phyloP scores from a whole-genome alignment of 208 protist species.

The Trypanosomatidae sp. region DNA sequence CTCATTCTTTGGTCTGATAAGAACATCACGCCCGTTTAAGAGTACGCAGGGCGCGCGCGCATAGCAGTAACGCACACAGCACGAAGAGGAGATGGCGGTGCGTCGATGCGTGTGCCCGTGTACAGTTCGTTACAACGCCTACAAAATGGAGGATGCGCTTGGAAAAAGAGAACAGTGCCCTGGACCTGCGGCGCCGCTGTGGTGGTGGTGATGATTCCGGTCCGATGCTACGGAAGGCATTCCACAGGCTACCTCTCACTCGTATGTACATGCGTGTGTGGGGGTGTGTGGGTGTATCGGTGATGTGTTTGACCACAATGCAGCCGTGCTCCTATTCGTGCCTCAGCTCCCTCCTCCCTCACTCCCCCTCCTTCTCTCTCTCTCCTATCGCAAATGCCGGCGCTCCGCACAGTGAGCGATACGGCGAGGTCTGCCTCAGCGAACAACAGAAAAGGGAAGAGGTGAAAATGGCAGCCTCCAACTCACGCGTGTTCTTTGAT shows the following conservation, averaged over 20 bases:
- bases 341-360: neutral
- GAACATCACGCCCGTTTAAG: too few species aligned
- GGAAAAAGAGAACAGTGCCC: neutral
- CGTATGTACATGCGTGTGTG: neutral
- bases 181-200: neutral
- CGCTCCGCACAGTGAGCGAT: neutral
- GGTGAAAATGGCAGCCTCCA: conserved; percentile 14
- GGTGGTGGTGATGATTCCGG: neutral
- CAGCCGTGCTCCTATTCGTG: neutral
- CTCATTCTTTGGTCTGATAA: too few species aligned
- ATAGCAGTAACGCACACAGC: too few species aligned
- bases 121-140: too few species aligned
- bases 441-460: neutral
- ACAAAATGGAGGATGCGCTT: neutral
- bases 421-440: neutral
- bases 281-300: neutral
- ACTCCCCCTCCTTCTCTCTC: neutral
- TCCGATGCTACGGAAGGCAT: neutral
- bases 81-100: too few species aligned
- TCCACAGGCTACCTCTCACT: neutral
- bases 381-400: neutral
- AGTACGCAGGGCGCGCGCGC: too few species aligned
- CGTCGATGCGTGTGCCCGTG: too few species aligned
- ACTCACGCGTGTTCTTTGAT: conserved; percentile 44
- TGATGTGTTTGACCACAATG: neutral